Base-by-base conservation (phyloP, 352 stramenopile genomes). In the Pythium pyrilobum region DNA sequence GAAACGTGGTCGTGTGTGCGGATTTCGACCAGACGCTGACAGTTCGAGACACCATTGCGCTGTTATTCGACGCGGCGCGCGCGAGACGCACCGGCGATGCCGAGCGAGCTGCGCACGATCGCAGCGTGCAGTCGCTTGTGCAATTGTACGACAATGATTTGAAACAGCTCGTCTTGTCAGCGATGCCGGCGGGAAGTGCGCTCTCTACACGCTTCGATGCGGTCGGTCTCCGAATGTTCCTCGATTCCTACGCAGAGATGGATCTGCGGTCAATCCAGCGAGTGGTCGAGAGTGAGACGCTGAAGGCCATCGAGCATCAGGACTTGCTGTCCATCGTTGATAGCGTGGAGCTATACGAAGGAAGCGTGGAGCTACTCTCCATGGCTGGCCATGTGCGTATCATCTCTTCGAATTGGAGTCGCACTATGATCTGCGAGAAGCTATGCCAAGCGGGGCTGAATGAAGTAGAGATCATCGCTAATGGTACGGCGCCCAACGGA, bases 1-100 rank as follows among this genome's bases (percentile, higher is more conserved):
- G 5, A 10, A 16, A 36, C 15, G 24, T 81, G n/a, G 57, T 88
- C 21, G 59, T 88, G 1, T 89, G 79, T 41, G 57, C 62, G 4
- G 81, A 92, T 52, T 92, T 92, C 60, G 81, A 92, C 45, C 62
- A 89, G 59, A 92, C 78, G 25, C 71, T 88, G 37, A 87, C 77
- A 41, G 45, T 47, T 18, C 61, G 39, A 13, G 81, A 92, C 54
- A 89, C 81, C 18, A 81, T 74, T 25, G 50, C 56, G 9, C 45
- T 88, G 38, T 71, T 89, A 12, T 86, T 88, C 36, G 46, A 76
- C 18, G 49, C 73, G 1, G 62, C 69, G 0, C 33, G 29, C 37
- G 29, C 23, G 15, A 48, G 40, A 1, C n/a, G 43, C 25, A 20
- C n/a, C n/a, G n/a, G n/a, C n/a, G 50, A 33, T 31, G 50, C 50